These are phyloP conservation scores for Candida saitoana DNA, from an alignment of 805 yeast genomes.

Conservation along the genomic window DNA sequence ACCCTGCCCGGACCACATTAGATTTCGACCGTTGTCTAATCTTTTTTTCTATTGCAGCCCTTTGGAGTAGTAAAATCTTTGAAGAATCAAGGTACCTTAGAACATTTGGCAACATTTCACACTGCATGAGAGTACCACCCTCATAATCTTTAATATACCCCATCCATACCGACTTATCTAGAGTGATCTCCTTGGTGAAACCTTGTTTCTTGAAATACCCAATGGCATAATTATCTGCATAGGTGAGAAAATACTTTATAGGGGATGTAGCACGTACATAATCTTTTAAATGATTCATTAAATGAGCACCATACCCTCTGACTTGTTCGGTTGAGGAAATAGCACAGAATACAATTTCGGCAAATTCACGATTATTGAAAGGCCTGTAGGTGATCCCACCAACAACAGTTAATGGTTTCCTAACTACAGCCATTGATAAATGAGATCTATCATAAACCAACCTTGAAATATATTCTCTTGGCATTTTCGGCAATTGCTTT, in stretches of 20 bases:
- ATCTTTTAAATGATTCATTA: constrained; percentile 96
- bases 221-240: constrained; percentile 98
- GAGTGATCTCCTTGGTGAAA: constrained; percentile 87
- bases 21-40: constrained; percentile 76
- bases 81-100: constrained; percentile 81
- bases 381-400: constrained; percentile 98
- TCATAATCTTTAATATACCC: constrained; percentile 98
- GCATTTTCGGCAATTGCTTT: constrained; percentile 98
- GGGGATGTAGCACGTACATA: constrained; percentile 86
- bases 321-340: constrained; percentile 97
- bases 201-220: constrained; percentile 99
- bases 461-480: constrained; percentile 91
- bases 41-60: constrained; percentile 85
- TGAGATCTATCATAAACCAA: constrained; percentile 93
- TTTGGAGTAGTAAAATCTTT: constrained; percentile 80
- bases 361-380: constrained; percentile 83
- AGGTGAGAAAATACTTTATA: constrained; percentile 81
- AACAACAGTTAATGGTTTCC: constrained; percentile 90
- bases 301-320: constrained; percentile 96
- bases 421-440: constrained; percentile 90
- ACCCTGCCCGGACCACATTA: constrained; percentile 77
- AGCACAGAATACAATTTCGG: constrained; percentile 98
- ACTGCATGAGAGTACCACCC: constrained; percentile 98
- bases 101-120: constrained; percentile 84
- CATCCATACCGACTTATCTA: constrained; percentile 89